Percentiles rank a stretch among this genome's conserved stretches.
phyloP scores from a whole-genome alignment of 73 alveolate genomes.

The Stentor coeruleus region DNA sequence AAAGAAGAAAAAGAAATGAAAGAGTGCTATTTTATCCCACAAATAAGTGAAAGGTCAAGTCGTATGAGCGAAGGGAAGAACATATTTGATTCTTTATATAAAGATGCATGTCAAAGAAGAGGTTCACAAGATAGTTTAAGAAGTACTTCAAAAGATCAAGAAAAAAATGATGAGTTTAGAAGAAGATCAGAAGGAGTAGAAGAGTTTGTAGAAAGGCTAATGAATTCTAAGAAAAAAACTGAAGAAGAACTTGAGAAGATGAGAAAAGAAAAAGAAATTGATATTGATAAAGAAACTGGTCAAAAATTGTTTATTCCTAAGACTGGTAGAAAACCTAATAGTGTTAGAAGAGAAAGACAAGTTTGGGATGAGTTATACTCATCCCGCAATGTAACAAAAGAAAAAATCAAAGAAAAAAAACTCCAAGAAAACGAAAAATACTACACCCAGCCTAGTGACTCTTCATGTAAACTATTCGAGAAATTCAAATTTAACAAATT shows the following conservation, averaged over 20 bases:
- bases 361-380: not conserved
- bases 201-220: not conserved
- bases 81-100: no score
- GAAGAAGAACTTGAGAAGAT: not conserved
- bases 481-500: no score
- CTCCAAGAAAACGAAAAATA: not conserved
- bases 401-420: not conserved
- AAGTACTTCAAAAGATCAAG: not conserved
- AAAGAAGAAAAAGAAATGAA: slow-evolving; percentile 1
- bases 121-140: not conserved
- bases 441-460: not conserved
- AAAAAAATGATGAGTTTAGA: not conserved
- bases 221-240: not conserved
- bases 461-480: not conserved
- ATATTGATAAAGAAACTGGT: not conserved
- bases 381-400: not conserved
- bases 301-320: not conserved
- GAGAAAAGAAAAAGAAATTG: not conserved
- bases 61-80: no score
- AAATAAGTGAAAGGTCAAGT: not conserved
- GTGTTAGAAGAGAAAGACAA: not conserved
- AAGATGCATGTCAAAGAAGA: not conserved
- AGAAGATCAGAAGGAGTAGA: no score
- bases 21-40: not conserved
- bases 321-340: not conserved